Evolutionary conservation across 805 yeast genomes (phyloP).

Genomic region (Nakazawaea peltata): DNA sequence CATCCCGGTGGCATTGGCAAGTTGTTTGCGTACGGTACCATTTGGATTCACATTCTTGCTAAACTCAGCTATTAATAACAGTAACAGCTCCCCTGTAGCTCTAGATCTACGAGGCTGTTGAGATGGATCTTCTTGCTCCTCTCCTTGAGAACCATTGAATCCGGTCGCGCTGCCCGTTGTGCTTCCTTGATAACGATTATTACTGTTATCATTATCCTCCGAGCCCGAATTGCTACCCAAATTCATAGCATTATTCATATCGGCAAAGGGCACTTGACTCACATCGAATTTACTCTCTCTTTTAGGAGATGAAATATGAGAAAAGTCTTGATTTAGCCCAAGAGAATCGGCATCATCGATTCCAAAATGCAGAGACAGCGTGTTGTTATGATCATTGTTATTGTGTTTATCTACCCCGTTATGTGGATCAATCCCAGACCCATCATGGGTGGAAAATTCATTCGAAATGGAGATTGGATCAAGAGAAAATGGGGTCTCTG

Average conservation of each 20-base stretch:
- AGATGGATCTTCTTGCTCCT: constrained; percentile 9
- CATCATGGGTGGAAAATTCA: constrained; percentile 2
- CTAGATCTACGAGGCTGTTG: constrained; percentile 22
- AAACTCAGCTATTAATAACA: constrained; percentile 60
- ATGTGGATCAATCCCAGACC: neutral
- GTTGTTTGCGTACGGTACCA: constrained; percentile 58
- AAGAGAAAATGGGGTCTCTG: constrained; percentile 3
- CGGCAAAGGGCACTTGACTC: too few species aligned
- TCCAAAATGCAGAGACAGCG: too few species aligned
- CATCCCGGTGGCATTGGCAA: constrained; percentile 70
- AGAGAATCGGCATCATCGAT: too few species aligned
- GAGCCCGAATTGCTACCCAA: neutral
- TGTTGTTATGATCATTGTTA: neutral
- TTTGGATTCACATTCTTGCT: constrained; percentile 68
- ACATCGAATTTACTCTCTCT: too few species aligned
- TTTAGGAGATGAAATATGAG: too few species aligned
- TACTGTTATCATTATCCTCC: too few species aligned
- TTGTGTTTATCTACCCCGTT: neutral
- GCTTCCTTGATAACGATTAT: neutral
- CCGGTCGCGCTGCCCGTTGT: neutral
- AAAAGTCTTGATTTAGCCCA: too few species aligned
- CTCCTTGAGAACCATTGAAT: constrained; percentile 10
- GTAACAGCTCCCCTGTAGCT: constrained; percentile 62
- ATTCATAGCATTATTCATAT: too few species aligned
- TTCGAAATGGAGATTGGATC: constrained; percentile 7